Base-by-base conservation (phyloP, 169 alveolate species). In the Plasmodium inui region DNA sequence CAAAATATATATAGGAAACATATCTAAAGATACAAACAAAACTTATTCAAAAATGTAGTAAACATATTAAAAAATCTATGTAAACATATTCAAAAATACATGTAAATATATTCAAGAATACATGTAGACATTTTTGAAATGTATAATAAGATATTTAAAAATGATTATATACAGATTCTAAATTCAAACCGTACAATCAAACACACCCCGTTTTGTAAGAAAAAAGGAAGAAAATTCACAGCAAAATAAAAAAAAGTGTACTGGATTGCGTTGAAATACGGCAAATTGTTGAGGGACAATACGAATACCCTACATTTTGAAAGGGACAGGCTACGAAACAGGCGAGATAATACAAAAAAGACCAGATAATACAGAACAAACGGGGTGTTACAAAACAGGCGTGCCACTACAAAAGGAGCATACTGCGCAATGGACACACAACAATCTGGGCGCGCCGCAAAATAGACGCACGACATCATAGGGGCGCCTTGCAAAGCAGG, bases 11-110 rank as follows among this genome's bases (percentile, higher is more conserved):
- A 76, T 76, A n/a, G n/a, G n/a, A n/a, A n/a, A n/a, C n/a, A n/a
- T n/a, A n/a, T n/a, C n/a, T n/a, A n/a, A n/a, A n/a, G n/a, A n/a
- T n/a, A n/a, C n/a, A n/a, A n/a, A n/a, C n/a, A n/a, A 76, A 76
- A 0, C 83, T 32, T 76, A 28, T 76, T 17, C 32, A 76, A 32
- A 76, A 76, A 74, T 74, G 30, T 61, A 74, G n/a, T 10, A 78
- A 37, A 78, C 41, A 41, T 78, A 78, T 78, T 78, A 3, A 39
- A 61, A 78, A 78, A 79, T 44, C 39, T 14, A 78, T 78, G 37
- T 78, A 76, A 76, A 0, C 83, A 76, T 76, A 28, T 76, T 17
- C 32, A 76, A 32, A 76, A 76, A 74, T 74, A 74, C 83, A 74
- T 22, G n/a, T 10, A 78, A 37, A 78, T 22, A 41, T 78, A 78